Evolutionary conservation across 352 stramenopile genomes (phyloP), one percentile per base, ranked within the genome.

Genomic region (Globisporangium lucens): DNA sequence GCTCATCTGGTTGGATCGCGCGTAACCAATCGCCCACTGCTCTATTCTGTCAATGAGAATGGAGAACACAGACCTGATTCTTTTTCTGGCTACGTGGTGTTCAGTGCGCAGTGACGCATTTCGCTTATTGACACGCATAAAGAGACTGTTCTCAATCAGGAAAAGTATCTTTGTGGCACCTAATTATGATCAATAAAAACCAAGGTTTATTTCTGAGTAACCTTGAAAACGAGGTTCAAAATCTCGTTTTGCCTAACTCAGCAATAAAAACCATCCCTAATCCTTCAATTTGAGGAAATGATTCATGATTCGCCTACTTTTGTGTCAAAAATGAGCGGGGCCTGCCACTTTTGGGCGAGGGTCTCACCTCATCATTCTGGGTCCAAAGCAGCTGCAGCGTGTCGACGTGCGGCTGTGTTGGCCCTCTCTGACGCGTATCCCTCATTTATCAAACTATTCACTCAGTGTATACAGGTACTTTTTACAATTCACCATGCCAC

Each of bases 351-450:
- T 47, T 47, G 41, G 13, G 13, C 56, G 9, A 51, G 17, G 22
- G 2, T 13, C 33, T 61, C 56, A 61, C 56, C 41, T 62, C 27
- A 38, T 58, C 56, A 13, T 49, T 52, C 33, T 38, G 29, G 35
- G 33, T 52, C 29, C 52, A n/a, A 58, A 58, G 52, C 52, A 58
- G 52, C 52, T 58, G 52, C 52, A 38, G 17, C n/a, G 17, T n/a
- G 56, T 61, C 41, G n/a, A 61, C 55, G 15, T 2, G 30, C 35
- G 15, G 30, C 33, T 49, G 4, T 49, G 4, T 27, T 41, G 9
- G n/a, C 41, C 56, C 56, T 49, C 36, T n/a, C 20, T 29, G 12
- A 24, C 20, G 20, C 17, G 17, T 5, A 49, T 49, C 4, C 15
- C 4, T 6, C 43, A 5, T 4, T 49, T 49, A 22, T 49, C 17